Evolutionary conservation across 2,329 filamentous ascomycete species (phyloP).

Genomic region (Monascus ruber): DNA sequence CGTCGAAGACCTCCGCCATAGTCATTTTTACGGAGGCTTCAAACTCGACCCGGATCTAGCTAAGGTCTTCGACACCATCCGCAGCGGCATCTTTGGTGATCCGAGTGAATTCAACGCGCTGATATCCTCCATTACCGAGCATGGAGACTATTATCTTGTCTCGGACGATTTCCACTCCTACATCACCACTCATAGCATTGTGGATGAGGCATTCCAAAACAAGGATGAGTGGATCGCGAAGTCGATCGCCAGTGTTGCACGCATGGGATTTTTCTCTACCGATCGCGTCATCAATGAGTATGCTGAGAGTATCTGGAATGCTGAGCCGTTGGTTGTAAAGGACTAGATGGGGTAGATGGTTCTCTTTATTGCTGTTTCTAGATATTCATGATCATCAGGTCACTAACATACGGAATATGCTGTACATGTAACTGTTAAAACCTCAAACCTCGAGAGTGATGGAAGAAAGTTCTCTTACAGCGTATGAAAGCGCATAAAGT

Average conservation of each 20-base stretch:
- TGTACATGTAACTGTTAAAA: too few species aligned
- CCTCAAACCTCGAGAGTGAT: too few species aligned
- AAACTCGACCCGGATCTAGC: conserved; percentile 63
- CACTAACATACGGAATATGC: too few species aligned
- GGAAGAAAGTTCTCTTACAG: too few species aligned
- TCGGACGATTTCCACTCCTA: conserved; percentile 97
- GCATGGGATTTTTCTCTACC: conserved; percentile 96
- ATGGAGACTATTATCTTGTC: conserved; percentile 95
- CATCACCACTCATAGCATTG: conserved; percentile 76
- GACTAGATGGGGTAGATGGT: conserved; percentile 8
- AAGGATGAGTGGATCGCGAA: conserved; percentile 89
- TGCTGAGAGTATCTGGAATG: conserved; percentile 93
- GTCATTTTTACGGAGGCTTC: conserved; percentile 74
- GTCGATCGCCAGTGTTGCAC: conserved; percentile 72
- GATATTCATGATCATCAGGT: too few species aligned
- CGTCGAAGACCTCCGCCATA: conserved; percentile 88
- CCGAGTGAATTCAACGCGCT: conserved; percentile 68
- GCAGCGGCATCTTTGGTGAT: conserved; percentile 69
- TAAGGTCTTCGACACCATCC: conserved; percentile 75
- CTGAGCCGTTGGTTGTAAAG: conserved; percentile 60
- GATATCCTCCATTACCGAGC: conserved; percentile 73
- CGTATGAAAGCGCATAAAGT: too few species aligned
- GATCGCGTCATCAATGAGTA: conserved; percentile 97
- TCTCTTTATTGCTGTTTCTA: too few species aligned
- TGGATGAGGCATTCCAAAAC: conserved; percentile 85